These are phyloP conservation scores for Byssochlamys sp. DNA, from an alignment of 2,329 filamentous ascomycete species.

Conservation along the genomic window DNA sequence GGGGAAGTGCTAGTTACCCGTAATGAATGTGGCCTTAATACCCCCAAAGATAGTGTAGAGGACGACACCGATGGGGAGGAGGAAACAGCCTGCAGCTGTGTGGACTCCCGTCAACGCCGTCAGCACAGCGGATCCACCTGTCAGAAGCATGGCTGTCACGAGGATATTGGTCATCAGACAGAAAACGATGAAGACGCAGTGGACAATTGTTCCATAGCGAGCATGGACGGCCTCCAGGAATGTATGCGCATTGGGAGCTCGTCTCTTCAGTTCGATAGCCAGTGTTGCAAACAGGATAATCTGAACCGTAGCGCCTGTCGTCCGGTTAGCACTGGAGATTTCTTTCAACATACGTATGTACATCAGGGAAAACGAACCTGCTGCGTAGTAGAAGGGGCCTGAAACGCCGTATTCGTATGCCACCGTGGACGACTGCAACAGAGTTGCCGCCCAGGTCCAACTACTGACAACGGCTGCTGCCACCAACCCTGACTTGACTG, in stretches of 20 bases:
- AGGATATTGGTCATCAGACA: constrained; percentile 76
- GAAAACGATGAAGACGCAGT: constrained; percentile 72
- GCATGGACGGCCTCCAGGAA: constrained; percentile 76
- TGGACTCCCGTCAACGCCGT: constrained; percentile 62
- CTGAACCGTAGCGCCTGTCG: constrained; percentile 62
- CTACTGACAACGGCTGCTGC: constrained; percentile 83
- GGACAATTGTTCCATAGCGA: constrained; percentile 63
- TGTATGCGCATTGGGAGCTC: constrained; percentile 75
- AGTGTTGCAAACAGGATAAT: constrained; percentile 83
- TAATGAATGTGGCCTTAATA: constrained; percentile 79
- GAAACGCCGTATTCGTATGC: constrained; percentile 68
- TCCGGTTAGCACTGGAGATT: not conserved
- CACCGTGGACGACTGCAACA: constrained; percentile 70
- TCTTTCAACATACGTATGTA: not conserved
- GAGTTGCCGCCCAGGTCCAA: constrained; percentile 85
- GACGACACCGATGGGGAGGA: constrained; percentile 71
- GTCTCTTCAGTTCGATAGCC: constrained; percentile 78
- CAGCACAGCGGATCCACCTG: constrained; percentile 70
- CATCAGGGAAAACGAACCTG: constrained; percentile 38
- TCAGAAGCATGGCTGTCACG: constrained; percentile 80
- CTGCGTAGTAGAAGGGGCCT: constrained; percentile 59
- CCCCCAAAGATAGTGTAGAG: constrained; percentile 67
- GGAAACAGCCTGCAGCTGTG: constrained; percentile 72
- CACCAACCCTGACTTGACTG: constrained; percentile 79
- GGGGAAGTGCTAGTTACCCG: too few relatives aligned